phyloP scores from a whole-genome alignment of 805 yeast species.

The Naumovozyma castellii region DNA sequence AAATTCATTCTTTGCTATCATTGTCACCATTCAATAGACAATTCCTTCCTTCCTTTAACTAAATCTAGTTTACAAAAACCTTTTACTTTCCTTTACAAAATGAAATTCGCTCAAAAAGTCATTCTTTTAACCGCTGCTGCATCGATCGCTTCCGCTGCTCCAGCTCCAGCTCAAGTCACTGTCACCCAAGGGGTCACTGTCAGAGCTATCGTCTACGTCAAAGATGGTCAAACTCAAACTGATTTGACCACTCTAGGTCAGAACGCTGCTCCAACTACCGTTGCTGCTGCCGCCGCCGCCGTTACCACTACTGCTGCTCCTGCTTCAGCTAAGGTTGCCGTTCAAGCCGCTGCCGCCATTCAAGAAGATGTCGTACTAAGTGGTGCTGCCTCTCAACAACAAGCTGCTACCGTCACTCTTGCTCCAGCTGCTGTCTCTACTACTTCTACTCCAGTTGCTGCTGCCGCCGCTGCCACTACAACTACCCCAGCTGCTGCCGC shows the following conservation, averaged over 20 bases:
- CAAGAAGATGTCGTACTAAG: not conserved
- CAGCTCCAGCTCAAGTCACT: conserved; percentile 24
- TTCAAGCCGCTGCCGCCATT: conserved; percentile 9
- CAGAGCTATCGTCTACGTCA: conserved; percentile 20
- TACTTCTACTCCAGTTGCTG: not conserved
- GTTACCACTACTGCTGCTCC: conserved; percentile 10
- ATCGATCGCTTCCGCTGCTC: conserved; percentile 11
- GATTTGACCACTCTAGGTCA: conserved; percentile 14
- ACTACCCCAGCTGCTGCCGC: conserved; percentile 7
- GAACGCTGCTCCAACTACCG: conserved; percentile 7
- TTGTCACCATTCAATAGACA: too few relatives aligned
- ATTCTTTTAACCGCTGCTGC: conserved; percentile 14
- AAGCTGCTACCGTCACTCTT: not conserved
- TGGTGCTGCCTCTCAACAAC: not conserved
- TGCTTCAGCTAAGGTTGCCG: conserved; percentile 8
- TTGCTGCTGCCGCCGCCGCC: conserved; percentile 9
- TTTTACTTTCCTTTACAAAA: conserved; percentile 3
- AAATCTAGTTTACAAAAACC: not conserved
- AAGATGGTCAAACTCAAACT: conserved; percentile 20
- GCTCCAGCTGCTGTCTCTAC: conserved; percentile 1
- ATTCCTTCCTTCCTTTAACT: too few relatives aligned
- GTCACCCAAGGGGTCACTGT: conserved; percentile 20
- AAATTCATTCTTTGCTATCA: too few relatives aligned
- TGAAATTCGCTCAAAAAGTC: conserved; percentile 20
- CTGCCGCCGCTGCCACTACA: conserved; percentile 5